Evolutionary conservation across 2,329 filamentous ascomycete genomes (phyloP).

Genomic region (Incumbomyces delicatus): DNA sequence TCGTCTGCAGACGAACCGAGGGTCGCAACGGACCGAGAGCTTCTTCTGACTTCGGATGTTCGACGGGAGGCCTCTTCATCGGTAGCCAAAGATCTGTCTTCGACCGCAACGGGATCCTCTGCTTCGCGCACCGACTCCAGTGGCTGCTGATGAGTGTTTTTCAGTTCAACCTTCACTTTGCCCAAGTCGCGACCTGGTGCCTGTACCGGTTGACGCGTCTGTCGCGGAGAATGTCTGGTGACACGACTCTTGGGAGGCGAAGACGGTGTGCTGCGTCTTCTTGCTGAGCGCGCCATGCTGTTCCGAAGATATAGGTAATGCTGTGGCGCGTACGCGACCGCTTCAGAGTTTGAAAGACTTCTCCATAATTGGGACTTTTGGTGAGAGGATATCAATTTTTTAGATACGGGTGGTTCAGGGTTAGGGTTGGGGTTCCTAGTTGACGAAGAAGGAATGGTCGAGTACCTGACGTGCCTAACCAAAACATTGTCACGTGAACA

Average conservation of each 20-base stretch:
- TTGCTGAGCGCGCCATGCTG: background rate
- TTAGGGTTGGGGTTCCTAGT: too few species aligned
- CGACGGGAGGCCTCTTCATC: too few species aligned
- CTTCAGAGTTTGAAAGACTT: too few species aligned
- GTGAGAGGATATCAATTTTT: too few species aligned
- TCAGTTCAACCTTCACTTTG: background rate
- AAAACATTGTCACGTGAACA: too few species aligned
- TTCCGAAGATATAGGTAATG: background rate
- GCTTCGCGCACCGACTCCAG: background rate
- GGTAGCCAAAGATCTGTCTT: too few species aligned
- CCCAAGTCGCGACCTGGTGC: background rate
- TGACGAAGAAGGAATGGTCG: too few species aligned
- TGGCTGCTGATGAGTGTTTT: background rate
- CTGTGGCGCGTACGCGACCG: too few species aligned
- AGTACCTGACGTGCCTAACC: too few species aligned
- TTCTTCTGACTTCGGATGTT: too few species aligned
- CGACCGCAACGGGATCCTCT: background rate
- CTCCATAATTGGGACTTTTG: too few species aligned
- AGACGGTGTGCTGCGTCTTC: background rate
- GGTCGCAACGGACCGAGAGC: background rate
- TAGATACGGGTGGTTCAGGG: too few species aligned
- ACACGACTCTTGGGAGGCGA: background rate
- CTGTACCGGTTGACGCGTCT: background rate
- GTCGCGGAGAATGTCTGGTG: background rate
- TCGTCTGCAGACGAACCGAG: background rate